Percentiles rank a stretch among this genome's conserved stretches.
Conservation (phyloP, 176 grass and related monocot genomes). For the Themeda triandra region DNA sequence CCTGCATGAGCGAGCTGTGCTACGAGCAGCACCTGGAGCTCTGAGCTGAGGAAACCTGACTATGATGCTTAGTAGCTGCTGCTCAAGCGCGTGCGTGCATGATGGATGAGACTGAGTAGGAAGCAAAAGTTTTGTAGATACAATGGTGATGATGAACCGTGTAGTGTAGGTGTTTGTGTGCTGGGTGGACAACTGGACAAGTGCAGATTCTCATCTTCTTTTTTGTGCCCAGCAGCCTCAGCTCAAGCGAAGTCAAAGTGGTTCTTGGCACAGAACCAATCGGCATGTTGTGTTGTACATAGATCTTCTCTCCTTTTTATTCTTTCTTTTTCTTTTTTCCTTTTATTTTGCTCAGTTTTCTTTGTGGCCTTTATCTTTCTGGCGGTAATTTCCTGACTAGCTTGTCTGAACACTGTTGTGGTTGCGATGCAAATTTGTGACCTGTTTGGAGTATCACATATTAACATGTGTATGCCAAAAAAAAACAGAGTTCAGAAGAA, state of each 20-base stretch:
- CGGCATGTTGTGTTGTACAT: constrained; percentile 7
- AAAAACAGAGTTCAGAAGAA: too few relatives aligned
- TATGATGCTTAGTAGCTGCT: not conserved
- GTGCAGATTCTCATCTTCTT: not conserved
- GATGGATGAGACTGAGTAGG: not conserved
- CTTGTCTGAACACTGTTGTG: not conserved
- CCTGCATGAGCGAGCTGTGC: constrained; percentile 69
- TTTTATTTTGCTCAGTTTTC: not conserved
- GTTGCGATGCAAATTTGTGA: not conserved
- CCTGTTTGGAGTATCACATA: not conserved
- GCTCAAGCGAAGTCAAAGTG: not conserved
- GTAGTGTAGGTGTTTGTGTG: not conserved
- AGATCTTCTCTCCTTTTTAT: not conserved
- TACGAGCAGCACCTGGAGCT: constrained; percentile 76
- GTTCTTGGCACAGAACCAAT: constrained; percentile 35
- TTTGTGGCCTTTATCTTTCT: not conserved
- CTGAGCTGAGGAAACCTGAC: constrained; percentile 8
- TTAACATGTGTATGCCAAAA: too few relatives aligned
- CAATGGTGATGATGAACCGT: constrained; percentile 5
- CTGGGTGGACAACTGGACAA: not conserved
- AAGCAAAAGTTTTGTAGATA: constrained; percentile 40
- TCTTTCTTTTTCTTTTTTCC: not conserved
- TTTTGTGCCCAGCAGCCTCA: not conserved
- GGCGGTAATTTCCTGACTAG: not conserved
- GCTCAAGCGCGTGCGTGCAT: not conserved